Percentiles rank a stretch among this genome's conserved stretches.
These are phyloP conservation scores for Barnettozyma sucrosica DNA, from an alignment of 805 yeast genomes.

Conservation along the genomic window DNA sequence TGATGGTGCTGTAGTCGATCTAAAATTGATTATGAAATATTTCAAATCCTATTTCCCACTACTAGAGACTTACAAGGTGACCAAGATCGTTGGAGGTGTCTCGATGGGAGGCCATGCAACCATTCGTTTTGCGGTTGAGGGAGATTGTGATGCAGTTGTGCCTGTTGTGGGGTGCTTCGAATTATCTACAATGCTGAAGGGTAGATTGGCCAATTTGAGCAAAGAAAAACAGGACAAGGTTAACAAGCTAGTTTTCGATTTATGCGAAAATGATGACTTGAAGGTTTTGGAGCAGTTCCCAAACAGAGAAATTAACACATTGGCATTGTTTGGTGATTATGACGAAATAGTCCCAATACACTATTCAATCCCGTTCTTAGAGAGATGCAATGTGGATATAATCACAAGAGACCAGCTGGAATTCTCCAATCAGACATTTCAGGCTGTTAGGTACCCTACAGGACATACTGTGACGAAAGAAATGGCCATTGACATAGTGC, in stretches of 20 bases:
- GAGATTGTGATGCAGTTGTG: slow-evolving; percentile 13
- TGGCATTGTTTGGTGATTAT: slow-evolving; percentile 19
- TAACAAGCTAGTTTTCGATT: slow-evolving; percentile 7
- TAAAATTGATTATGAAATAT: slow-evolving; percentile 17
- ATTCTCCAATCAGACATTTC: slow-evolving; percentile 3
- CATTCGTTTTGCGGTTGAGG: slow-evolving; percentile 16
- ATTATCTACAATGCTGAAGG: slow-evolving; percentile 15
- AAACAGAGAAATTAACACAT: slow-evolving; percentile 6
- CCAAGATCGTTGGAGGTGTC: slow-evolving; percentile 15
- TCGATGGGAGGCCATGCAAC: slow-evolving; percentile 24
- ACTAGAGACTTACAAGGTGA: background rate
- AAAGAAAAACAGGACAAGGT: background rate
- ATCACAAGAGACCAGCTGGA: slow-evolving; percentile 3
- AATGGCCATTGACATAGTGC: slow-evolving; percentile 17
- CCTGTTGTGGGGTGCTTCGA: slow-evolving; percentile 23
- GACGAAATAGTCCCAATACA: slow-evolving; percentile 13
- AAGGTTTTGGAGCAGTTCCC: slow-evolving; percentile 11
- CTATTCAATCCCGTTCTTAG: slow-evolving; percentile 14
- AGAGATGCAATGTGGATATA: background rate
- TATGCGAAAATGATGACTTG: slow-evolving; percentile 14
- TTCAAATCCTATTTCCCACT: slow-evolving; percentile 13
- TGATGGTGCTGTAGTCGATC: slow-evolving; percentile 17
- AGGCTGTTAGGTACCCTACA: slow-evolving; percentile 14
- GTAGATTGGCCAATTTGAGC: slow-evolving; percentile 6
- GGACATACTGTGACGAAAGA: slow-evolving; percentile 17